Percentiles rank a stretch among this genome's conserved stretches.
Evolutionary conservation across 805 yeast species (phyloP).

Genomic region (Saccharomycopsis selenospora): DNA sequence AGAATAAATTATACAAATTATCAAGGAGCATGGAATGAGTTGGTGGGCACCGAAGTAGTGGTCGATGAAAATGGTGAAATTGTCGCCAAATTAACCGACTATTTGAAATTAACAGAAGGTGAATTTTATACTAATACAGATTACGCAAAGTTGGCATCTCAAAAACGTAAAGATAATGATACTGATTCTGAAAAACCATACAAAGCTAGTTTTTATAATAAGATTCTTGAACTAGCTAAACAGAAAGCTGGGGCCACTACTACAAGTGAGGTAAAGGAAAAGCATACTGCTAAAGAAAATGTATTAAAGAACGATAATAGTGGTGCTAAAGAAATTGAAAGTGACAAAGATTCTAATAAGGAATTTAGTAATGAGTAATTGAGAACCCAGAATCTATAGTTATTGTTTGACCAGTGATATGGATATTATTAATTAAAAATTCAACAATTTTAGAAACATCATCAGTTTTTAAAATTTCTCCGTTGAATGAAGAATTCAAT

Average conservation of each 20-base stretch:
- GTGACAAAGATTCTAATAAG: slow-evolving; percentile 15
- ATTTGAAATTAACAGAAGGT: slow-evolving; percentile 13
- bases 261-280: too few relatives aligned
- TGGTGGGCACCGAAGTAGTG: slow-evolving; percentile 70
- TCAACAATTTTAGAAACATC: slow-evolving; percentile 25
- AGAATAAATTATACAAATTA: slow-evolving; percentile 51
- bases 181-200: background rate
- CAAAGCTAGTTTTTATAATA: background rate
- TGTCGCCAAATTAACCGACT: slow-evolving; percentile 15
- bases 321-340: background rate
- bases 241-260: too few relatives aligned
- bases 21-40: slow-evolving; percentile 67
- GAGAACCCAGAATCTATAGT: slow-evolving; percentile 28
- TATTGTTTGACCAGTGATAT: slow-evolving; percentile 29
- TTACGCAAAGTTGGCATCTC: too few relatives aligned
- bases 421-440: slow-evolving; percentile 22
- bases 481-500: slow-evolving; percentile 18
- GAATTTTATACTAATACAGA: slow-evolving; percentile 8
- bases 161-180: background rate
- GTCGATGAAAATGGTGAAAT: slow-evolving; percentile 24
- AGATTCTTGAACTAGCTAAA: background rate
- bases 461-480: slow-evolving; percentile 22
- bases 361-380: background rate
- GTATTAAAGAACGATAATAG: background rate
- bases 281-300: background rate